Conservation (phyloP, 139 green algal genomes). For the Pseudopediastrum boryanum region DNA sequence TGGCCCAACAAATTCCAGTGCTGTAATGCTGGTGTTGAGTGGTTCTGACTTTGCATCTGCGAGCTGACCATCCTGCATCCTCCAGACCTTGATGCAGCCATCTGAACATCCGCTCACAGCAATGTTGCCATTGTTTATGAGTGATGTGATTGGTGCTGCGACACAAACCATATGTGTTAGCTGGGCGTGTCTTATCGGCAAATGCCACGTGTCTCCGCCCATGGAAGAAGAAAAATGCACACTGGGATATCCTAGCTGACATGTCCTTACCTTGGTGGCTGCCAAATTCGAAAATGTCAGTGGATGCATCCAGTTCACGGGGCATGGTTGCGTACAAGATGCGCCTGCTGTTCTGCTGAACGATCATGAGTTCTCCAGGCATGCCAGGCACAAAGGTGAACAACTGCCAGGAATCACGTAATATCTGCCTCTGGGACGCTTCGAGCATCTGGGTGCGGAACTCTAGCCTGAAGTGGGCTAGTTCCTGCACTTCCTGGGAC, state of each 20-base stretch:
- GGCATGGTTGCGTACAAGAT: slow-evolving; percentile 30
- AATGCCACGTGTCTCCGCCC: not conserved
- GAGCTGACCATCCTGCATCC: slow-evolving; percentile 30
- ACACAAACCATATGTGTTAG: not conserved
- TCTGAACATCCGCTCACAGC: slow-evolving; percentile 16
- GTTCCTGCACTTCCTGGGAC: not conserved
- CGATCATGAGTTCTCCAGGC: slow-evolving; percentile 27
- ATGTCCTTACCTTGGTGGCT: slow-evolving; percentile 14
- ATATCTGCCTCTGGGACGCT: not conserved
- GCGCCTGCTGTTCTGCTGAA: slow-evolving; percentile 19
- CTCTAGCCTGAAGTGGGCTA: slow-evolving; percentile 25
- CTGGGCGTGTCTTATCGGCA: not conserved
- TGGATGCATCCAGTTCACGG: not conserved
- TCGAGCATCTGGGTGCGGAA: not conserved
- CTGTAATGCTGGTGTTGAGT: not conserved
- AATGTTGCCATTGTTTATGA: slow-evolving; percentile 23
- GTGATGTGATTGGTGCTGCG: slow-evolving; percentile 14
- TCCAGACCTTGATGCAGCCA: slow-evolving; percentile 19
- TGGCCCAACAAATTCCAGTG: not conserved
- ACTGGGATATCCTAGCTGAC: not conserved
- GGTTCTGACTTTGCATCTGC: not conserved
- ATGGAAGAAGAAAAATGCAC: not conserved
- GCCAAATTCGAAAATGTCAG: slow-evolving; percentile 28
- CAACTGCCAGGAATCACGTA: not conserved
- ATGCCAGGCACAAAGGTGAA: slow-evolving; percentile 30